Percentiles rank a stretch among this genome's conserved stretches.
Evolutionary conservation across 2,329 filamentous ascomycete genomes (phyloP).

Genomic region (Harringtonia lauricola): DNA sequence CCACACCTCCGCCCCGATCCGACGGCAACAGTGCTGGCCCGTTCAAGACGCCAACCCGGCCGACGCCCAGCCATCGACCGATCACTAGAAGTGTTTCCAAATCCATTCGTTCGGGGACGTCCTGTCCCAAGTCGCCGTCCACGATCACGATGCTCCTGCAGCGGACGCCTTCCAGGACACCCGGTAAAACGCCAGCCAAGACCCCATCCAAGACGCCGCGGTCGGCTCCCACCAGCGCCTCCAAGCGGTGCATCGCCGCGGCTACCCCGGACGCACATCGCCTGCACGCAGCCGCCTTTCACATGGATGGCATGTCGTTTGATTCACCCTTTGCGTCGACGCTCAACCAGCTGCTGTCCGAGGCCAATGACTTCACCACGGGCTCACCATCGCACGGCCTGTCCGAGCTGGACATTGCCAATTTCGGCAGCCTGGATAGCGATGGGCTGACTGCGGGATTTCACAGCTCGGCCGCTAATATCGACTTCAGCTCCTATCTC

Average conservation of each 20-base stretch:
- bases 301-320: slow-evolving; percentile 21
- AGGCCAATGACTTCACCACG: slow-evolving; percentile 34
- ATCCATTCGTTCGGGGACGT: slow-evolving; percentile 37
- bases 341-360: slow-evolving; percentile 52
- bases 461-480: slow-evolving; percentile 11
- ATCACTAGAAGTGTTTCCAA: slow-evolving; percentile 50
- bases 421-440: slow-evolving; percentile 26
- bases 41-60: slow-evolving; percentile 54
- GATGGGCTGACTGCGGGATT: slow-evolving; percentile 18
- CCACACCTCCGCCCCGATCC: slow-evolving; percentile 28
- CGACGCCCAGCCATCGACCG: slow-evolving; percentile 48
- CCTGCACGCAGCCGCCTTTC: slow-evolving; percentile 23
- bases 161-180: slow-evolving; percentile 33
- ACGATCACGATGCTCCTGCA: slow-evolving; percentile 27
- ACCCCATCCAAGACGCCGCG: slow-evolving; percentile 20
- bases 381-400: slow-evolving; percentile 25
- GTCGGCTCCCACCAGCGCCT: slow-evolving; percentile 20
- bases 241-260: slow-evolving; percentile 26
- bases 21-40: slow-evolving; percentile 23
- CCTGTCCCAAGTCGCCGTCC: slow-evolving; percentile 30
- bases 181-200: slow-evolving; percentile 39
- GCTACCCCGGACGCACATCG: slow-evolving; percentile 10
- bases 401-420: slow-evolving; percentile 31
- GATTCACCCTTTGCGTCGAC: slow-evolving; percentile 52
- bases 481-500: slow-evolving; percentile 38